A percentile compares a stretch with the other conserved stretches of the same genome.
These are phyloP conservation scores for Singerocomus rubriflavus DNA, from an alignment of 1,284 basidiomycete species.

Conservation along the genomic window DNA sequence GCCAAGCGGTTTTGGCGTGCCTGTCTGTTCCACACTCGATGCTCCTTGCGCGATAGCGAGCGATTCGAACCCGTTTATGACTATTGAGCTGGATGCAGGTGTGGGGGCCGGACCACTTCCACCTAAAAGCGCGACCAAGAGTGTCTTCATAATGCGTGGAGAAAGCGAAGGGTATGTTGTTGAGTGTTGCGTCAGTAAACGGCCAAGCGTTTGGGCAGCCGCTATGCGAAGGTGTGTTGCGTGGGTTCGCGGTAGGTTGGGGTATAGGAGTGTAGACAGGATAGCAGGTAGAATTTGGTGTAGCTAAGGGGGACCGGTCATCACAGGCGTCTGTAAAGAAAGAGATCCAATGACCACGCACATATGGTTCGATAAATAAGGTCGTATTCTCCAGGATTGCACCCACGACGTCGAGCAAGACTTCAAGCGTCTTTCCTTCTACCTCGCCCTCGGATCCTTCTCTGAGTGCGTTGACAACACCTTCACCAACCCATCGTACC, in stretches of 20 bases:
- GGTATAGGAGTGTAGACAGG: slow-evolving; percentile 87
- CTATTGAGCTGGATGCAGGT: slow-evolving; percentile 11
- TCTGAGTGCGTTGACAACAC: slow-evolving; percentile 67
- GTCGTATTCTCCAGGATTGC: slow-evolving; percentile 82
- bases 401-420: slow-evolving; percentile 78
- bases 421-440: slow-evolving; percentile 68
- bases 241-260: slow-evolving; percentile 64
- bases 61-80: slow-evolving; percentile 30
- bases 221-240: slow-evolving; percentile 65
- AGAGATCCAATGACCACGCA: slow-evolving; percentile 43
- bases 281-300: slow-evolving; percentile 95
- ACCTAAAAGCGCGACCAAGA: slow-evolving; percentile 77
- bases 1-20: slow-evolving; percentile 65
- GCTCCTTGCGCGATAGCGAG: slow-evolving; percentile 21
- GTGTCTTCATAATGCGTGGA: slow-evolving; percentile 89
- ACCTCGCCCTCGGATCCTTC: slow-evolving; percentile 57
- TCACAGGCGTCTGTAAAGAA: not conserved
- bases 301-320: slow-evolving; percentile 49
- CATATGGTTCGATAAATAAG: slow-evolving; percentile 96
- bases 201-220: slow-evolving; percentile 80
- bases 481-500: slow-evolving; percentile 92
- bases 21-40: slow-evolving; percentile 28
- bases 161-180: slow-evolving; percentile 83
- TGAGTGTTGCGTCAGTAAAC: slow-evolving; percentile 73
- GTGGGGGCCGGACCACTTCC: slow-evolving; percentile 13